Evolutionary conservation across 179 eudicot species (phyloP).

Genomic region (Dionaea muscipula): DNA sequence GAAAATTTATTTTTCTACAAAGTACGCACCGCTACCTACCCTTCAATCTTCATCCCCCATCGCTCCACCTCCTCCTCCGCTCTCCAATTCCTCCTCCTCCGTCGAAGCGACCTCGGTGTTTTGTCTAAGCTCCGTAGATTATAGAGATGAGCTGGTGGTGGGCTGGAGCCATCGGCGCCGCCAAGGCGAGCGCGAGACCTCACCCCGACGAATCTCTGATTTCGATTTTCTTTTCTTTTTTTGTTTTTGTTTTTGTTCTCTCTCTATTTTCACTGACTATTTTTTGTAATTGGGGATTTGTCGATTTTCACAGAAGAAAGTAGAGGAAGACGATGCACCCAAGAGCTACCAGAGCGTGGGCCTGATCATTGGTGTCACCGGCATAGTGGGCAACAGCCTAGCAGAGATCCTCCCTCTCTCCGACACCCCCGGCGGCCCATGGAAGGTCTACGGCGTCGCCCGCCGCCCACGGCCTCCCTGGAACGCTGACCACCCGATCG

Average conservation of each 20-base stretch:
- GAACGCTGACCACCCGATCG: slow-evolving; percentile 31
- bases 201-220: neutral
- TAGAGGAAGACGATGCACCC: slow-evolving; percentile 23
- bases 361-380: slow-evolving; percentile 32
- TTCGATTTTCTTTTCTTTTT: neutral
- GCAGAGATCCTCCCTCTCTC: slow-evolving; percentile 39
- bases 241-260: slow-evolving; percentile 12
- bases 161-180: slow-evolving; percentile 44
- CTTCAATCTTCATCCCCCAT: too few relatives aligned
- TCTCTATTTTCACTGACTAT: too few relatives aligned
- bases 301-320: slow-evolving; percentile 21
- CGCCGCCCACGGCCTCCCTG: slow-evolving; percentile 34
- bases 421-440: slow-evolving; percentile 42
- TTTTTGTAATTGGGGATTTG: neutral
- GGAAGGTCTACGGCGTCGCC: slow-evolving; percentile 41
- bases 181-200: slow-evolving; percentile 15
- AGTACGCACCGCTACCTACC: too few relatives aligned
- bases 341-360: slow-evolving; percentile 27
- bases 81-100: too few relatives aligned
- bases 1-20: too few relatives aligned
- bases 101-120: too few relatives aligned
- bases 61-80: too few relatives aligned
- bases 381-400: slow-evolving; percentile 37
- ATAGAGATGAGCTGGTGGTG: slow-evolving; percentile 41
- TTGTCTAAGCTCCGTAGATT: too few relatives aligned